Evolutionary conservation across 768 basidiomycete species (phyloP), one percentile per base, ranked within the genome.

Genomic region (Rubroboletus pulcherrimus): DNA sequence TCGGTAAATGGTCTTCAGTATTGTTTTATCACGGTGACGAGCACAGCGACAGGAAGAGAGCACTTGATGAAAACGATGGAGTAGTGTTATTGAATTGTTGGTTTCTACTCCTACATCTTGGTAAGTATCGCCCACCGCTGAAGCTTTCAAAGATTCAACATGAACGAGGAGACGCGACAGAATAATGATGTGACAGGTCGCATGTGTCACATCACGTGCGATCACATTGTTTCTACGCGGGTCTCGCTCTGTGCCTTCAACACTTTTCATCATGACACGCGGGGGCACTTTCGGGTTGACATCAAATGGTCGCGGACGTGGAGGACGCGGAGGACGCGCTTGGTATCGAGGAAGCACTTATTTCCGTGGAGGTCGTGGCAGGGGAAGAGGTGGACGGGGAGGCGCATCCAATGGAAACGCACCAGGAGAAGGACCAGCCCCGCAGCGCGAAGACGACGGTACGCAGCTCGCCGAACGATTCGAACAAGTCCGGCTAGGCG

Each of bases 391-490:
- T 39, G 59, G 71, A 26, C 60, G 68, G 5, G 65, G 74, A 15
- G 71, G 73, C 21, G 61, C 67, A 33, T 63, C 71, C 30, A 64
- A 73, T 49, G 57, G 57, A 33, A 58, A 51, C 44, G 70, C 71
- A 44, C 72, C 67, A 29, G 77, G 74, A 47, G 83, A 84, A 34
- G 72, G 78, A 21, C 72, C 73, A 21, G 80, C 75, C 19, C 84
- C 83, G 6, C 79, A 81, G 66, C 81, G 91, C 59, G 92, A 92
- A 68, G 93, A 96, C 57, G 95, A 98, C 63, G 95, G 93, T 14
- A 92, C 91, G 1, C 86, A 87, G 49, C 80, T 88, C 6, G 89
- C 85, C 7, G 95, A 96, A 62, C 78, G 84, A 60, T 95, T 97
- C 66, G 95, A 98, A 66, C 84, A 82, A 61, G 84, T 88, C 6